Percentiles rank a stretch among this genome's conserved stretches.
Evolutionary conservation across 2,329 filamentous ascomycete genomes (phyloP).

Genomic region (Beauveria sp.): DNA sequence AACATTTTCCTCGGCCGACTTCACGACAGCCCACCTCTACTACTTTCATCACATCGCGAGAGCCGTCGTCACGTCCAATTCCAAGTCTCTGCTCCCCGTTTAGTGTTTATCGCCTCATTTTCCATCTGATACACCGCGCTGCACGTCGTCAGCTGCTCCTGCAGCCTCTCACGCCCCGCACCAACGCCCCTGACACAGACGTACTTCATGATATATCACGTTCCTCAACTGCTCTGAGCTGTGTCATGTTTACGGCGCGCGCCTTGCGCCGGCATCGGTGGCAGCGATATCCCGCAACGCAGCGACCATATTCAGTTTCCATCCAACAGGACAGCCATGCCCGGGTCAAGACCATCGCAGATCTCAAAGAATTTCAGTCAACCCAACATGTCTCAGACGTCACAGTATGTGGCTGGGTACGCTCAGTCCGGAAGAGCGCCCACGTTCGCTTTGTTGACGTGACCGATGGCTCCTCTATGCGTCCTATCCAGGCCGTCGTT

Average conservation of each 20-base stretch:
- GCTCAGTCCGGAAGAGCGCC: conserved; percentile 83
- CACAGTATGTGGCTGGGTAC: conserved; percentile 69
- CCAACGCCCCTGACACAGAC: background rate
- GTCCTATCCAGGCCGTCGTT: conserved; percentile 73
- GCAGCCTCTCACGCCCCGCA: background rate
- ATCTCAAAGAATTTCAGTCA: conserved; percentile 47
- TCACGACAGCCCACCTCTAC: background rate
- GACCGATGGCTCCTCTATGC: conserved; percentile 76
- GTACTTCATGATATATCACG: background rate
- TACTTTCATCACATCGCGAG: background rate
- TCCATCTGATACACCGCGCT: too few relatives aligned
- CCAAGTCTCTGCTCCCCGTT: too few relatives aligned
- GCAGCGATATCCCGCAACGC: background rate
- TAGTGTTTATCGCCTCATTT: background rate
- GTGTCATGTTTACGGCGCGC: background rate
- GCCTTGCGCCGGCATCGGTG: background rate
- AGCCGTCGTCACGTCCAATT: background rate
- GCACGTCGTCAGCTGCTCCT: background rate
- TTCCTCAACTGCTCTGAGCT: background rate
- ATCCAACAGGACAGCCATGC: conserved; percentile 19
- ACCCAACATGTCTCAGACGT: conserved; percentile 38
- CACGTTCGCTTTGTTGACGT: conserved; percentile 74
- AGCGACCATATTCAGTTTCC: conserved; percentile 27
- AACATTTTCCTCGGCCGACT: conserved; percentile 4
- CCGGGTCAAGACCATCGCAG: conserved; percentile 41